Evolutionary conservation across 2,329 filamentous ascomycete species (phyloP), one percentile per base, ranked within the genome.

Genomic region (Colletotrichum musae): DNA sequence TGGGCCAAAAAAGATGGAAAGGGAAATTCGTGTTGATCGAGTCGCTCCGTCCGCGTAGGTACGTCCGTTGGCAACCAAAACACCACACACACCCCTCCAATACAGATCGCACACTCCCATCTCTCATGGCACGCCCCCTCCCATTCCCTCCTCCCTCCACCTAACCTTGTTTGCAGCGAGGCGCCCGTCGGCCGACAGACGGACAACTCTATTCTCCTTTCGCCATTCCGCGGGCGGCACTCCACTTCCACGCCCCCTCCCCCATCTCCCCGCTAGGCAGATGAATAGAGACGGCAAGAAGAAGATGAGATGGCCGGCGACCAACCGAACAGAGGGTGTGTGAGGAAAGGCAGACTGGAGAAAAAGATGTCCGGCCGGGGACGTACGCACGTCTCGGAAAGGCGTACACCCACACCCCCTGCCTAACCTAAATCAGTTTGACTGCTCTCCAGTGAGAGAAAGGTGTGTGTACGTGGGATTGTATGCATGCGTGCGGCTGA

Each of bases 111-210:
- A 32, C 24, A 41, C 28, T 57, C n/a, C 50, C 21, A n/a, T 61
- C 43, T 43, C 16, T 15, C 48, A 15, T 24, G 43, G 50, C 28
- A 47, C 41, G n/a, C 47, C n/a, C 45, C 48, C 12, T 45, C 39
- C n/a, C 32, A 24, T 12, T 45, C 36, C 13, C 28, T 32, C 12
- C 36, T 10, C 32, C 53, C 66, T 53, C 62, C 56, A 60, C 56
- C 50, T 59, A 65, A 69, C 61, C 66, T 58, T 53, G 52, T 69
- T 65, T 56, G 47, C 57, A 48, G 21, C 57, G 61, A 57, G 57
- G 66, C 66, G 61, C 47, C 47, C 51, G 45, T 60, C 58, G 70
- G 43, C 57, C 57, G 66, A 62, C 58, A 48, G 66, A 62, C 66
- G 61, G 57, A 51, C 57, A 21, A n/a, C 54, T 52, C 43, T 32